Percentiles rank a stretch among this genome's conserved stretches.
phyloP scores from a whole-genome alignment of 352 stramenopile species.

The Phytopythium sindhum region DNA sequence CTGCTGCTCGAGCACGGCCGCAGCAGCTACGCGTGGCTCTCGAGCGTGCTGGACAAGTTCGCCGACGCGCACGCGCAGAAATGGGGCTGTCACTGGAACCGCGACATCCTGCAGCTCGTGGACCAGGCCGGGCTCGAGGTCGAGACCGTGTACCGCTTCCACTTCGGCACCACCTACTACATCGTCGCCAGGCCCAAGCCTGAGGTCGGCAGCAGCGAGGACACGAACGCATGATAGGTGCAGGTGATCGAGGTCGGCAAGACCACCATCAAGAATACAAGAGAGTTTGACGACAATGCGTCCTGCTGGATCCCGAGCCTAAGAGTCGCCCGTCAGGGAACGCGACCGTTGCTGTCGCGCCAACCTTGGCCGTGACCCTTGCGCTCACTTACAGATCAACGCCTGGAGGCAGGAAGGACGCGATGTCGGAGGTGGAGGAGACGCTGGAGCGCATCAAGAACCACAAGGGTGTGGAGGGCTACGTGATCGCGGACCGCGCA shows the following conservation, averaged over 20 bases:
- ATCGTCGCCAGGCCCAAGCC: slow-evolving; percentile 57
- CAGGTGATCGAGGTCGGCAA: background rate
- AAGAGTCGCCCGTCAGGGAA: background rate
- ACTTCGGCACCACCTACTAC: slow-evolving; percentile 96
- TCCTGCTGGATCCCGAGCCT: background rate
- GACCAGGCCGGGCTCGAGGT: slow-evolving; percentile 80
- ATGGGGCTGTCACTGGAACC: slow-evolving; percentile 97
- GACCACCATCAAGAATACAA: background rate
- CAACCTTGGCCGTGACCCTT: background rate
- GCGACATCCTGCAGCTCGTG: slow-evolving; percentile 91
- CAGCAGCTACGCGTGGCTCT: slow-evolving; percentile 88
- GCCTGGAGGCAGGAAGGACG: background rate
- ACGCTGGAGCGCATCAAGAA: slow-evolving; percentile 94
- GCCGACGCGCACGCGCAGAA: slow-evolving; percentile 89
- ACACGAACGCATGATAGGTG: background rate
- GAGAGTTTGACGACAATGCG: background rate
- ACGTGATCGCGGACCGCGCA: slow-evolving; percentile 92
- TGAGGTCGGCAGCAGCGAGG: too few species aligned
- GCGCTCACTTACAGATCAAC: background rate
- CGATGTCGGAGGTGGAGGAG: slow-evolving; percentile 92
- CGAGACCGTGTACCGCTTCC: slow-evolving; percentile 85
- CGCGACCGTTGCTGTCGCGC: background rate
- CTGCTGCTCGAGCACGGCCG: slow-evolving; percentile 95
- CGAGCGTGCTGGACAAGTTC: slow-evolving; percentile 91
- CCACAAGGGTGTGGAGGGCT: slow-evolving; percentile 93